Conservation (phyloP, 2,329 filamentous ascomycete species). For the Diaporthe longicolla region DNA sequence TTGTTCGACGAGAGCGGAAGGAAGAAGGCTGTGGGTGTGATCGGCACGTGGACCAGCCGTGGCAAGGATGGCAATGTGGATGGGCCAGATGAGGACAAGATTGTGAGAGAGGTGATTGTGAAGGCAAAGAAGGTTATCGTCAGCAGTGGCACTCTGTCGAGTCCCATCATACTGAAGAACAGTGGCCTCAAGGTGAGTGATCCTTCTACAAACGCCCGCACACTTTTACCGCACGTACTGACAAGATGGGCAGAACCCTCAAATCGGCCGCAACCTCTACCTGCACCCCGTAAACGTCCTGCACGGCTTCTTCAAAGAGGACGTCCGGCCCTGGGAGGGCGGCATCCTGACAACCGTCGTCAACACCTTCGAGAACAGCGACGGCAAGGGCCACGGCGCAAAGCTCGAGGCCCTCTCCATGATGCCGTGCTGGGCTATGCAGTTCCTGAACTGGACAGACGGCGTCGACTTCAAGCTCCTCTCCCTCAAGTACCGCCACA, state of each 20-base stretch:
- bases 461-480: slow-evolving; percentile 78
- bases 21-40: slow-evolving; percentile 75
- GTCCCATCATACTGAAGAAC: slow-evolving; percentile 78
- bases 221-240: background rate
- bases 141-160: slow-evolving; percentile 79
- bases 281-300: slow-evolving; percentile 80
- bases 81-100: slow-evolving; percentile 56
- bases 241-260: slow-evolving; percentile 69
- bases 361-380: slow-evolving; percentile 81
- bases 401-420: slow-evolving; percentile 83
- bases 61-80: slow-evolving; percentile 63
- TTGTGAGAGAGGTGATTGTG: slow-evolving; percentile 73
- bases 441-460: slow-evolving; percentile 73
- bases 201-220: accelerated
- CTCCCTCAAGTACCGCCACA: slow-evolving; percentile 75
- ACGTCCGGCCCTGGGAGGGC: slow-evolving; percentile 75
- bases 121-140: slow-evolving; percentile 83
- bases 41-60: slow-evolving; percentile 80
- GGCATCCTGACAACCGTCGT: slow-evolving; percentile 84
- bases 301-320: slow-evolving; percentile 74
- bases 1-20: slow-evolving; percentile 71
- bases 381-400: slow-evolving; percentile 81
- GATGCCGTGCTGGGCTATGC: slow-evolving; percentile 74
- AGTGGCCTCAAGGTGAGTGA: slow-evolving; percentile 76
- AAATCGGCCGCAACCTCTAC: slow-evolving; percentile 86